These are phyloP conservation scores for Annona cherimola DNA, from an alignment of 164 flowering plant species.

Conservation along the genomic window DNA sequence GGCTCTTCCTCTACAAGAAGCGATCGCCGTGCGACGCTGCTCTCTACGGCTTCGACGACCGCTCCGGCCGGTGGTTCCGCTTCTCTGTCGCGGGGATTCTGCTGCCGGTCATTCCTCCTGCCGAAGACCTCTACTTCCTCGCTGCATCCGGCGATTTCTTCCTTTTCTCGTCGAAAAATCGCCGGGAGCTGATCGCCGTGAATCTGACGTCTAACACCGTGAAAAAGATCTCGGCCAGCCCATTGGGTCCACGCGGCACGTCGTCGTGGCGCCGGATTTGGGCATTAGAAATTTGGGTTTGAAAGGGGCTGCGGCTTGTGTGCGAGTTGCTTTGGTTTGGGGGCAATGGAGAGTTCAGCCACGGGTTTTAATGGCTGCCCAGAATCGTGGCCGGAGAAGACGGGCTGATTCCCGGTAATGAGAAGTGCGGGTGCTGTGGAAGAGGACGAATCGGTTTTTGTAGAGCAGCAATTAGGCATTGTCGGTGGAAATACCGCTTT, in stretches of 20 bases:
- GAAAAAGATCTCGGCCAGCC: slow-evolving; percentile 43
- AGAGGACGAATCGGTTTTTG: too few relatives aligned
- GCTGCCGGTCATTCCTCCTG: slow-evolving; percentile 25
- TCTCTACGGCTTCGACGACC: slow-evolving; percentile 45
- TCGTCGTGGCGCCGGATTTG: slow-evolving; percentile 64
- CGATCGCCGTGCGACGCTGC: slow-evolving; percentile 36
- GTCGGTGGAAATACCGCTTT: too few relatives aligned
- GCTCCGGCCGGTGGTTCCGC: slow-evolving; percentile 44
- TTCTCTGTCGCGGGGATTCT: slow-evolving; percentile 29
- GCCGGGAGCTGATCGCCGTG: slow-evolving; percentile 34
- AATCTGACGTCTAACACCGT: slow-evolving; percentile 32
- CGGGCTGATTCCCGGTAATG: too few relatives aligned
- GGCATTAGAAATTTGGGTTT: too few relatives aligned
- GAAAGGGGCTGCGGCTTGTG: too few relatives aligned
- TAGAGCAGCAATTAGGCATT: too few relatives aligned
- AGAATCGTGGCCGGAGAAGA: too few relatives aligned
- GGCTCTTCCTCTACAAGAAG: slow-evolving; percentile 55
- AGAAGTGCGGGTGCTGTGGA: too few relatives aligned
- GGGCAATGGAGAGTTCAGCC: too few relatives aligned
- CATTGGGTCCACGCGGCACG: slow-evolving; percentile 65
- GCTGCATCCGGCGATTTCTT: slow-evolving; percentile 44
- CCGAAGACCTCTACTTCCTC: slow-evolving; percentile 43
- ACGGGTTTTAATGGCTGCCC: too few relatives aligned
- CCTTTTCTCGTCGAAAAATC: slow-evolving; percentile 41
- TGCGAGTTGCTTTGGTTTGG: too few relatives aligned